Evolutionary conservation across 306 rosid genomes (phyloP).

Genomic region (Quercus parvula): DNA sequence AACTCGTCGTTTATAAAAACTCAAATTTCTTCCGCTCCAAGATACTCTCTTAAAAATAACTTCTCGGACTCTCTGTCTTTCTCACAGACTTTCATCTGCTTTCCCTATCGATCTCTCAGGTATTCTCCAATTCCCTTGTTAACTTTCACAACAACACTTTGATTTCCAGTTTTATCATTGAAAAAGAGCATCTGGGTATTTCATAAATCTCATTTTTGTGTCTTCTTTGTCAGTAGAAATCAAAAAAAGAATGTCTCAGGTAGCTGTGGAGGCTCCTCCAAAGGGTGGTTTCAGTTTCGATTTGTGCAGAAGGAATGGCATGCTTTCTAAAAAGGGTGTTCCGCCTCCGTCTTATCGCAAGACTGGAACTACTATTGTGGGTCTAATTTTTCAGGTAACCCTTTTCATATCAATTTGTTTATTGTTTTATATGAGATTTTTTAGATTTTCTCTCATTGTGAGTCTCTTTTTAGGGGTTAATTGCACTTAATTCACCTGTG

Average conservation of each 20-base stretch:
- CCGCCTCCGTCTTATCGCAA: conserved; percentile 36
- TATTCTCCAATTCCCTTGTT: not conserved
- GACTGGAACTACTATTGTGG: conserved; percentile 67
- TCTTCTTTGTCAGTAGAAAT: not conserved
- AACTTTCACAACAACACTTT: not conserved
- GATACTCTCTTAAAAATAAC: not conserved
- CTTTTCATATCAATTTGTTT: not conserved
- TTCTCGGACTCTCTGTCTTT: not conserved
- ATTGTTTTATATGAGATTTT: too few relatives aligned
- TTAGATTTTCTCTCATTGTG: too few relatives aligned
- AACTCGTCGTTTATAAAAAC: not conserved
- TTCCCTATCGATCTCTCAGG: not conserved
- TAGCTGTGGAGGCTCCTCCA: conserved; percentile 38
- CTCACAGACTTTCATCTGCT: not conserved
- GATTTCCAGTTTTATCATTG: not conserved
- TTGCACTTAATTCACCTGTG: too few relatives aligned
- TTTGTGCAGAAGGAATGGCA: conserved; percentile 47
- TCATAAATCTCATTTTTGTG: too few relatives aligned
- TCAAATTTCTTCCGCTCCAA: not conserved
- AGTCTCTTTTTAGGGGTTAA: too few relatives aligned
- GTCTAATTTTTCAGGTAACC: conserved; percentile 44
- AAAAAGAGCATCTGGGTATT: not conserved
- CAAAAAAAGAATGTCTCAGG: conserved; percentile 29
- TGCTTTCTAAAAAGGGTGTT: conserved; percentile 47
- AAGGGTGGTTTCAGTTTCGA: conserved; percentile 55